phyloP scores from a whole-genome alignment of 2,329 filamentous ascomycete species.

The Graphiopsis chlorocephala region DNA sequence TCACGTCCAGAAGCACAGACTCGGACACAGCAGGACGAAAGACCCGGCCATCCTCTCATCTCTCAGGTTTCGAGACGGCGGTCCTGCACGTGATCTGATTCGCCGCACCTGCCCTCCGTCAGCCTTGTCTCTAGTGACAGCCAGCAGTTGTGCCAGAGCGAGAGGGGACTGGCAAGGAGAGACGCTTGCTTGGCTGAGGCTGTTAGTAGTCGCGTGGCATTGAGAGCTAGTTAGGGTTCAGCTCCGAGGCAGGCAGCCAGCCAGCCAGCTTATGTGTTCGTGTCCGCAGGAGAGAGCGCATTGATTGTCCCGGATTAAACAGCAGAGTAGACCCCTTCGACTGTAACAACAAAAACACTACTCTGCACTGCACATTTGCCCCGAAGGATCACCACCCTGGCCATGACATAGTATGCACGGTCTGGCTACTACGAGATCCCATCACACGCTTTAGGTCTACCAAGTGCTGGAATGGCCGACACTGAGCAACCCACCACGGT shows the following conservation, averaged over 20 bases:
- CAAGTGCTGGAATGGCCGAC: slow-evolving; percentile 34
- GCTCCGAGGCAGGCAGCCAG: slow-evolving; percentile 10
- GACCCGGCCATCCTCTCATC: background rate
- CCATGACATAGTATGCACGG: slow-evolving; percentile 17
- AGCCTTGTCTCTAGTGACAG: background rate
- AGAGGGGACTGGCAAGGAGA: background rate
- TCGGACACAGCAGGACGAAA: background rate
- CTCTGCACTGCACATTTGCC: background rate
- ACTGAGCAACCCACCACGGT: slow-evolving; percentile 25
- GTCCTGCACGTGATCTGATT: background rate
- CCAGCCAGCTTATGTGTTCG: background rate
- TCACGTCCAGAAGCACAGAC: background rate
- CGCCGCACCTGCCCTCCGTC: background rate
- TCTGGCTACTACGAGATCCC: slow-evolving; percentile 4
- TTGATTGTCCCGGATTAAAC: background rate
- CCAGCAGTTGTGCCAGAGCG: background rate
- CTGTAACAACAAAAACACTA: background rate
- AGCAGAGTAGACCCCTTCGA: background rate
- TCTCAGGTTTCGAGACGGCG: background rate
- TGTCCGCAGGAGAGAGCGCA: slow-evolving; percentile 8
- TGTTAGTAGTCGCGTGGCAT: slow-evolving; percentile 2
- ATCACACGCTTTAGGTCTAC: slow-evolving; percentile 19
- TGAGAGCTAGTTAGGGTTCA: background rate
- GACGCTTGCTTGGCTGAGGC: background rate
- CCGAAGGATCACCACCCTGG: background rate